Evolutionary conservation across 441 rosid genomes (phyloP), one percentile per base, ranked within the genome.

Genomic region (Gossypium schwendimanii): DNA sequence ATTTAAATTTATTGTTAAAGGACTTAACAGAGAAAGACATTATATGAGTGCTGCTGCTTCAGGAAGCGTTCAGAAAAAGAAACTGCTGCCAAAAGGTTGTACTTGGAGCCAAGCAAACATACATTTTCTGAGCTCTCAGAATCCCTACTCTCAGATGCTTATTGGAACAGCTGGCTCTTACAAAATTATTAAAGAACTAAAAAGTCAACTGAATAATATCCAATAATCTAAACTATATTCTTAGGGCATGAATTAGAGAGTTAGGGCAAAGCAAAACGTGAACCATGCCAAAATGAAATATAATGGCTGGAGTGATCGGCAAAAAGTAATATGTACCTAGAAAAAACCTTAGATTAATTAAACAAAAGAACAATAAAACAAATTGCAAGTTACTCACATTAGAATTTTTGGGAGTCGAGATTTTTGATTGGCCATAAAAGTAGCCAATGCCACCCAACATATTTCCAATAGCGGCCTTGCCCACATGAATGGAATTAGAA

Each of bases 391-490:
- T 65, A 91, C 97, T 88, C 73, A 90, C 99, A 75, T 82, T 76
- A 69, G 90, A 70, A 72, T 75, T 82, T 82, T 65, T 81, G 18
- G 94, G 90, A 76, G 77, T 69, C 39, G 92, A 77, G 60, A 96
- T 87, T 83, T 85, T 91, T 72, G 98, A 91, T 80, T 89, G 96
- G 49, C 99, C 99, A 79, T 89, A 96, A 69, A 93, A 89, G 84
- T 93, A 93, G 68, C 99, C 97, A 83, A 96, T 89, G 71, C 97
- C 96, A 72, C 99, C 99, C 82, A 95, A 82, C 97, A 96, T 84
- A 81, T 93, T 96, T 52, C 87, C 89, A 62, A 96, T 71, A 41
- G 97, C 99, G 75, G 90, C 92, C 84, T 93, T 96, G 44, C 96
- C 99, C 21, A 89, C 94, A 41, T 49, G 78, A 65, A 78, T 61